A percentile compares a stretch with the other conserved stretches of the same genome.
Conservation (phyloP, 2,329 filamentous ascomycete species). For the Coniochaeta sp. region DNA sequence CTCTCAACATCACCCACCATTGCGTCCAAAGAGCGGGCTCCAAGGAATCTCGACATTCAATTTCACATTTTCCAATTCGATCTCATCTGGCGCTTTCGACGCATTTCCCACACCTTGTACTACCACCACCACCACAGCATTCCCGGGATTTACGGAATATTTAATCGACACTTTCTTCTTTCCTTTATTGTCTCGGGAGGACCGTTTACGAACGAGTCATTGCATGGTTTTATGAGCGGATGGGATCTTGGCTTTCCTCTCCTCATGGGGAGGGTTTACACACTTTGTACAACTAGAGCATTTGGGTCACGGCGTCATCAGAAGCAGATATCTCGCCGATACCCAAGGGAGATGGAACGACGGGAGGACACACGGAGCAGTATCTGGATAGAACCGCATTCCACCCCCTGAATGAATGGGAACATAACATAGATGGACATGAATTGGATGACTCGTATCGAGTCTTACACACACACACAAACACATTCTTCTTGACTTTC, state of each 20-base stretch:
- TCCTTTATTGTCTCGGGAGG: not conserved
- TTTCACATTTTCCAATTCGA: not conserved
- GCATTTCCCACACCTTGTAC: not conserved
- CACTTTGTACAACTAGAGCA: slow-evolving; percentile 9
- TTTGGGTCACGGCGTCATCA: slow-evolving; percentile 10
- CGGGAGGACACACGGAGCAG: not conserved
- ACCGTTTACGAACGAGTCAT: not conserved
- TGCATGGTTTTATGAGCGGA: slow-evolving; percentile 1
- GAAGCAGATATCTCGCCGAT: slow-evolving; percentile 8
- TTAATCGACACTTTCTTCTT: not conserved
- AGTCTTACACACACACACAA: not conserved
- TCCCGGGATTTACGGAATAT: not conserved
- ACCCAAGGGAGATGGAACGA: slow-evolving; percentile 5
- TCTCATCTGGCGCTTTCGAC: not conserved
- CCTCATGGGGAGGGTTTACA: not conserved
- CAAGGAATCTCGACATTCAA: not conserved
- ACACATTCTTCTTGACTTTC: too few species aligned
- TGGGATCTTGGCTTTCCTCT: not conserved
- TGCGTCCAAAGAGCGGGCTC: not conserved
- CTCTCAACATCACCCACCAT: not conserved
- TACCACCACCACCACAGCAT: not conserved
- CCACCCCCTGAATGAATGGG: not conserved
- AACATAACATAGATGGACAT: not conserved
- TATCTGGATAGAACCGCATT: not conserved
- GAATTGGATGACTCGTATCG: not conserved